A percentile compares a stretch with the other conserved stretches of the same genome.
Evolutionary conservation across 495 filamentous ascomycete genomes (phyloP).

Genomic region (Eremomyces bilateralis): DNA sequence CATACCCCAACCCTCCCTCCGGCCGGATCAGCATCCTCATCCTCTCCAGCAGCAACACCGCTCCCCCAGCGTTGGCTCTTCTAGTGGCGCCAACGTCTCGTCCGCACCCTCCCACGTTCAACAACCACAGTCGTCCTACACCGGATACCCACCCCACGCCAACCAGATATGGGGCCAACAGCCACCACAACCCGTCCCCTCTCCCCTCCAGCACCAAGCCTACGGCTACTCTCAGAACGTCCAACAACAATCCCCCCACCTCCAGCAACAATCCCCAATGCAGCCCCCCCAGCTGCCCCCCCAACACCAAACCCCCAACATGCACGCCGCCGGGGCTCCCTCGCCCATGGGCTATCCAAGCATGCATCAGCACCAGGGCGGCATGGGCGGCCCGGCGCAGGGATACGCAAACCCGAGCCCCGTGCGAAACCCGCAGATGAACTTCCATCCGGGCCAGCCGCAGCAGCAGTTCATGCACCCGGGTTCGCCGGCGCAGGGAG

Average conservation of each 20-base stretch:
- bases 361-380: slow-evolving; percentile 17
- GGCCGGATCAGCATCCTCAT: slow-evolving; percentile 21
- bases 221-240: slow-evolving; percentile 17
- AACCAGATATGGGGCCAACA: slow-evolving; percentile 27
- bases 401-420: slow-evolving; percentile 27
- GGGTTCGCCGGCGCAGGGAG: slow-evolving; percentile 11
- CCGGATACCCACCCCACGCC: slow-evolving; percentile 27
- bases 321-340: slow-evolving; percentile 16
- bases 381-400: slow-evolving; percentile 14
- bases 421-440: slow-evolving; percentile 39
- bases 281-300: slow-evolving; percentile 40
- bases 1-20: too few species aligned
- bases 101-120: too few species aligned
- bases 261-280: slow-evolving; percentile 31
- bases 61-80: slow-evolving; percentile 13
- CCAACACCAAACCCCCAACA: slow-evolving; percentile 17
- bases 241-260: slow-evolving; percentile 19
- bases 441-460: slow-evolving; percentile 20
- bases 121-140: slow-evolving; percentile 14
- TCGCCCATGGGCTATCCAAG: slow-evolving; percentile 15
- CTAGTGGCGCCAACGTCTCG: background rate
- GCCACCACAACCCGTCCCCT: slow-evolving; percentile 33
- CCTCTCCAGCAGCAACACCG: slow-evolving; percentile 24
- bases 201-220: slow-evolving; percentile 18
- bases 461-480: slow-evolving; percentile 21